phyloP scores from a whole-genome alignment of 352 stramenopile genomes.

The Peronosclerospora sorghi region DNA sequence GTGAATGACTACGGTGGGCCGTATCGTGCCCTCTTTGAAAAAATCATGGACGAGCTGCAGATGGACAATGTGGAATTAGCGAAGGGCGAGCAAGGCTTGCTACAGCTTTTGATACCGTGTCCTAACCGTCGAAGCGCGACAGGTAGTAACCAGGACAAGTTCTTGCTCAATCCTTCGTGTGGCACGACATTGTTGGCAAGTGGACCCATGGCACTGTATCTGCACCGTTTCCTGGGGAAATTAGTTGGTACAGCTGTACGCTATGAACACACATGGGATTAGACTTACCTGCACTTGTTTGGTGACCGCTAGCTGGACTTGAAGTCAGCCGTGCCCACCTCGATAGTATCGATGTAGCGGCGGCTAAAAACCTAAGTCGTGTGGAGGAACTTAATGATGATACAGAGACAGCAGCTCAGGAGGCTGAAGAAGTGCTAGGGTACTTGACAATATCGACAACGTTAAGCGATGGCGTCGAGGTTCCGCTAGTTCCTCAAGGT shows the following conservation, averaged over 20 bases:
- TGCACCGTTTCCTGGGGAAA: slow-evolving; percentile 93
- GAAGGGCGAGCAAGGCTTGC: too few relatives aligned
- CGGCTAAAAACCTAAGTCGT: slow-evolving; percentile 58
- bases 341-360: too few relatives aligned
- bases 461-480: too few relatives aligned
- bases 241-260: slow-evolving; percentile 92
- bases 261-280: too few relatives aligned
- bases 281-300: too few relatives aligned
- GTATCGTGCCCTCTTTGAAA: slow-evolving; percentile 96
- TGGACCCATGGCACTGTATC: slow-evolving; percentile 88
- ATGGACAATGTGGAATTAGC: slow-evolving; percentile 85
- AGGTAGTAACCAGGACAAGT: too few relatives aligned
- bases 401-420: slow-evolving; percentile 73
- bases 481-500: too few relatives aligned
- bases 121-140: slow-evolving; percentile 78
- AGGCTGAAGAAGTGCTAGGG: too few relatives aligned
- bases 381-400: slow-evolving; percentile 42
- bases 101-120: slow-evolving; percentile 83
- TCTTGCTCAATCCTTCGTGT: too few relatives aligned
- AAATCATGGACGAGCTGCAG: slow-evolving; percentile 92
- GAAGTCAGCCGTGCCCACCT: slow-evolving; percentile 56
- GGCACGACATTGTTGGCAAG: too few relatives aligned
- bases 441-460: too few relatives aligned
- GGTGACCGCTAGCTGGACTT: slow-evolving; percentile 68
- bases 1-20: too few relatives aligned